These are phyloP conservation scores for rapeseed (Brassica napus) DNA, from an alignment of 345 rosid genomes.

Conservation along the genomic window Da-Ae NC_063440.1:28199501-28200000, in stretches of 20 bases:
- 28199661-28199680: constrained; percentile 55
- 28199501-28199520: background rate
- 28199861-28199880: constrained; percentile 45
- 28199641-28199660: constrained; percentile 36
- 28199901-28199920: constrained; percentile 84
- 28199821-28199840: constrained; percentile 77
- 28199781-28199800: constrained; percentile 62
- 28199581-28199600: background rate
- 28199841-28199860: constrained; percentile 87
- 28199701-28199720: constrained; percentile 61
- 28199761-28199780: constrained; percentile 75
- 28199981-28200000: constrained; percentile 90
- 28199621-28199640: constrained; percentile 35
- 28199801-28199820: constrained; percentile 64
- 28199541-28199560: background rate
- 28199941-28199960: constrained; percentile 90
- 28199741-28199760: constrained; percentile 61
- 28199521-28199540: background rate
- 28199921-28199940: constrained; percentile 88
- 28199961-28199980: constrained; percentile 75
- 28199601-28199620: background rate
- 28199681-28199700: constrained; percentile 63
- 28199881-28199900: constrained; percentile 63
- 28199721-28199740: constrained; percentile 72
- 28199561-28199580: background rate